phyloP scores from a whole-genome alignment of 495 filamentous ascomycete species.

The Annulohypoxylon bovei region DNA sequence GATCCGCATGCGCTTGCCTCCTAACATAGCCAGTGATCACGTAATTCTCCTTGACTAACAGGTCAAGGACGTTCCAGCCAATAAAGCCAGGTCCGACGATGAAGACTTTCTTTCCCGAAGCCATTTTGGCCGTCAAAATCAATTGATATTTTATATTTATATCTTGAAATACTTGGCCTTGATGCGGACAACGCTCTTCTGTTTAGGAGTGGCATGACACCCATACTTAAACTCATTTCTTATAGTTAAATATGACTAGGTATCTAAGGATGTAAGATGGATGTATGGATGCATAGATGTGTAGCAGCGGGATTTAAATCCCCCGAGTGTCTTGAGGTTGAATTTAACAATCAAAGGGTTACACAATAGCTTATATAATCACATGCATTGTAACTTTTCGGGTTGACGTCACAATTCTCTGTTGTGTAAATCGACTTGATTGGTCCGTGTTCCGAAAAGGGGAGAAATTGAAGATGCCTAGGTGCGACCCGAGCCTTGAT shows the following conservation, averaged over 20 bases:
- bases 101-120: slow-evolving; percentile 46
- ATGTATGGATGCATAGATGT: neutral
- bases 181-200: neutral
- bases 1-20: slow-evolving; percentile 39
- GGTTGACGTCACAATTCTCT: neutral
- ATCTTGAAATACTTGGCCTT: neutral
- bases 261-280: too few relatives aligned
- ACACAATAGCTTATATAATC: neutral
- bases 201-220: neutral
- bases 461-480: neutral
- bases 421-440: neutral
- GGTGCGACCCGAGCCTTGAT: neutral
- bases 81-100: slow-evolving; percentile 56
- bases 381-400: neutral
- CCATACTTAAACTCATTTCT: neutral
- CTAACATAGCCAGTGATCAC: slow-evolving; percentile 48
- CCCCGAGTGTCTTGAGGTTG: neutral
- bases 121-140: neutral
- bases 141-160: neutral
- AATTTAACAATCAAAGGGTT: neutral
- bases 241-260: neutral
- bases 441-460: neutral
- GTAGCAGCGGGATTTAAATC: neutral
- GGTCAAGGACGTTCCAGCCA: slow-evolving; percentile 51
- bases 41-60: slow-evolving; percentile 48